A percentile compares a stretch with the other conserved stretches of the same genome.
phyloP scores from a whole-genome alignment of 345 rosid genomes.

The Aurinia saxatilis region DNA sequence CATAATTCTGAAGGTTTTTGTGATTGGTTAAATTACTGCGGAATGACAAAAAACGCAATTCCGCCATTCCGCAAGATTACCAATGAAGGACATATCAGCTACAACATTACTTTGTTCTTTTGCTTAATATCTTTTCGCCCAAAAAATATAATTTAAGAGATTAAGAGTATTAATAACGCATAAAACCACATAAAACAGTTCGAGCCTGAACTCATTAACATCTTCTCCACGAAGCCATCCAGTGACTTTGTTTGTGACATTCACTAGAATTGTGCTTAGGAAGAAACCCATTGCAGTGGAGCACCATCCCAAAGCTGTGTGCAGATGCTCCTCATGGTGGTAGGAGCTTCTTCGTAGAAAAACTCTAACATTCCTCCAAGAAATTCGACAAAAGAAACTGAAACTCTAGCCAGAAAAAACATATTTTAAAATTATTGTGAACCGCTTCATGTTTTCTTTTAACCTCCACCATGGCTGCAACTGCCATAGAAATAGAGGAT shows the following conservation, averaged over 20 bases:
- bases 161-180: conserved; percentile 34
- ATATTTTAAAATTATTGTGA: background rate
- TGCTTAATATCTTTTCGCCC: conserved; percentile 6
- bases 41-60: no score
- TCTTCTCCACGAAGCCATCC: conserved; percentile 45
- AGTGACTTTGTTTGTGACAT: conserved; percentile 22
- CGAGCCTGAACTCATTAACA: conserved; percentile 35
- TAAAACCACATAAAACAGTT: conserved; percentile 34
- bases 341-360: conserved; percentile 43
- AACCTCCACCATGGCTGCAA: conserved; percentile 33
- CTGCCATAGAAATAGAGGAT: conserved; percentile 42
- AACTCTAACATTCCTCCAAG: conserved; percentile 52
- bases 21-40: no score
- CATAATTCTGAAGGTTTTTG: no score
- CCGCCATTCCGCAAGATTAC: no score
- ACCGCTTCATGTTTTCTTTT: conserved; percentile 29
- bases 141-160: conserved; percentile 26
- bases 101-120: no score
- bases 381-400: conserved; percentile 36
- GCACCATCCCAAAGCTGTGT: conserved; percentile 45
- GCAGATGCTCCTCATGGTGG: conserved; percentile 37
- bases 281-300: conserved; percentile 42
- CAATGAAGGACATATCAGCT: no score
- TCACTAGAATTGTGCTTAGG: conserved; percentile 36
- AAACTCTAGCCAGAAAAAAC: conserved; percentile 44